Base-by-base conservation (phyloP, 2,329 filamentous ascomycete genomes). In the Thermoascus crustaceus region DNA sequence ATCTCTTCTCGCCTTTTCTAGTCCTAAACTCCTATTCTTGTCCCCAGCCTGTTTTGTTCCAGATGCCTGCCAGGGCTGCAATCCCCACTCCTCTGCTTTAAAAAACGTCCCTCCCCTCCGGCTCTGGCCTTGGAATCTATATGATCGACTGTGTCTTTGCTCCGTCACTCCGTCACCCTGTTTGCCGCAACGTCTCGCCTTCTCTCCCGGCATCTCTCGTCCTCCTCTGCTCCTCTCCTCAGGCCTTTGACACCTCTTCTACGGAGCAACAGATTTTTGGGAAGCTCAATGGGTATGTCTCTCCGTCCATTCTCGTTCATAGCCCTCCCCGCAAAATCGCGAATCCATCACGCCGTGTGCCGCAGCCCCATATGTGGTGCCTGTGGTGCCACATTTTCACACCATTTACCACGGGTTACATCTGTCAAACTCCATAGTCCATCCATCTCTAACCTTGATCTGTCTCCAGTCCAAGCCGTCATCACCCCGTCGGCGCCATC, bases 381-480 rank as follows among this genome's bases (percentile, higher is more conserved):
- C n/a, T n/a, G n/a, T n/a, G n/a, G n/a, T n/a, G n/a, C n/a, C n/a
- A n/a, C n/a, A n/a, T n/a, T n/a, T n/a, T n/a, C n/a, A n/a, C n/a
- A n/a, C n/a, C n/a, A n/a, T n/a, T n/a, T n/a, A n/a, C n/a, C n/a
- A n/a, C n/a, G n/a, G n/a, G n/a, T n/a, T n/a, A n/a, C n/a, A n/a
- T n/a, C n/a, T n/a, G n/a, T n/a, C n/a, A n/a, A n/a, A n/a, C n/a
- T n/a, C n/a, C n/a, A n/a, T n/a, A n/a, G n/a, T n/a, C n/a, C n/a
- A 20, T 11, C n/a, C 17, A 19, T 20, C 22, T 11, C 32, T 26
- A 13, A 34, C 23, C 16, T 16, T 7, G 11, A 17, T 24, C 14
- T 26, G 21, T 25, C 8, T 7, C 16, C 30, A 60, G 56, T 59
- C 23, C 56, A 60, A 49, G 56, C 54, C 29, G 46, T 55, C 21